Evolutionary conservation across 805 yeast genomes (phyloP).

Genomic region (Saccharomycopsis fermentans): DNA sequence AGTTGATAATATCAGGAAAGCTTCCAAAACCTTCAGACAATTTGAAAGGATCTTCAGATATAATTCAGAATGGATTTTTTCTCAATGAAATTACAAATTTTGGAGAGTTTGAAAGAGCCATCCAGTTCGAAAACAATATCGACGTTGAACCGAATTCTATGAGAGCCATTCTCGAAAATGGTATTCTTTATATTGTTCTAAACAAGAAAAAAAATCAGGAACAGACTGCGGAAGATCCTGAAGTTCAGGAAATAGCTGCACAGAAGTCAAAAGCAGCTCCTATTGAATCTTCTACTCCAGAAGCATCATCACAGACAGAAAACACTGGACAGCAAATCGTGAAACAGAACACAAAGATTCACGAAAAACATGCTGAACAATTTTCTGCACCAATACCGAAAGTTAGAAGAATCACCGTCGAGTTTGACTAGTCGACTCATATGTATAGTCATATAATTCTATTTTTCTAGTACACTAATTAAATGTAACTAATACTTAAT

Average conservation of each 20-base stretch:
- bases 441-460: too few relatives aligned
- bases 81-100: slow-evolving; percentile 2
- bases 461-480: too few relatives aligned
- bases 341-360: not conserved
- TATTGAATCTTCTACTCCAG: not conserved
- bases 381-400: slow-evolving; percentile 21
- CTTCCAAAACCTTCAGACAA: slow-evolving; percentile 25
- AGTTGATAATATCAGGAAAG: slow-evolving; percentile 36
- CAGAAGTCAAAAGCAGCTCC: not conserved
- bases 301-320: not conserved
- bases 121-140: slow-evolving; percentile 30
- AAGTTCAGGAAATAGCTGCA: not conserved
- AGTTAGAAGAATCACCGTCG: not conserved
- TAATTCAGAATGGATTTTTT: slow-evolving; percentile 21
- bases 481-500: too few relatives aligned
- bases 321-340: not conserved
- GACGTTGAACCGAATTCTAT: slow-evolving; percentile 35
- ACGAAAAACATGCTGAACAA: slow-evolving; percentile 28
- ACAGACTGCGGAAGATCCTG: not conserved
- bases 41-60: slow-evolving; percentile 23
- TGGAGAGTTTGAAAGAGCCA: slow-evolving; percentile 35
- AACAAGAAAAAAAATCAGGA: not conserved
- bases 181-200: slow-evolving; percentile 31
- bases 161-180: slow-evolving; percentile 36
- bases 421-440: not conserved